Conservation (phyloP, 2,329 filamentous ascomycete species). For the Ilyonectria sp. region DNA sequence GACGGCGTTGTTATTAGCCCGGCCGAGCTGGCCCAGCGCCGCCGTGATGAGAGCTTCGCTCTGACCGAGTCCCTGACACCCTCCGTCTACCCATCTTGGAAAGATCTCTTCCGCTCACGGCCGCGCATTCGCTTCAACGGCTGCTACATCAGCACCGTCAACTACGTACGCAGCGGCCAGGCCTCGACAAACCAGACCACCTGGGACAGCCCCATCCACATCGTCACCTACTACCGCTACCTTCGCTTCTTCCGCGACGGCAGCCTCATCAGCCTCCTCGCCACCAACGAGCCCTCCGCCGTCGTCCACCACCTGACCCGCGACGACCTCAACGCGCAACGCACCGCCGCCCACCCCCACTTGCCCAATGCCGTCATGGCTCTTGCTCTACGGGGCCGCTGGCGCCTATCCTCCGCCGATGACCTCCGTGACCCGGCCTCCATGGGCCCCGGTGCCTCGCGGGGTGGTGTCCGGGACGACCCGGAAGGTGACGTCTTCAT, state of each 20-base stretch:
- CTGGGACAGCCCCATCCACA: slow-evolving; percentile 89
- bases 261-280: slow-evolving; percentile 83
- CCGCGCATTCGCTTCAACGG: slow-evolving; percentile 95
- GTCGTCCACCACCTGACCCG: slow-evolving; percentile 88
- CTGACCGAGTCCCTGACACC: slow-evolving; percentile 60
- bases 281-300: slow-evolving; percentile 85
- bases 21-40: slow-evolving; percentile 54
- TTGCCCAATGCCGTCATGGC: slow-evolving; percentile 73
- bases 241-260: slow-evolving; percentile 95
- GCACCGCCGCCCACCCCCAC: slow-evolving; percentile 49
- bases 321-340: slow-evolving; percentile 72
- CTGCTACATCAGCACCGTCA: slow-evolving; percentile 96
- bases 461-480: slow-evolving; percentile 43
- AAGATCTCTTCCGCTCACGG: slow-evolving; percentile 82
- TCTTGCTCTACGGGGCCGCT: slow-evolving; percentile 73
- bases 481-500: slow-evolving; percentile 80
- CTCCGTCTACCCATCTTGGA: slow-evolving; percentile 68
- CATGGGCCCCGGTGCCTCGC: not conserved
- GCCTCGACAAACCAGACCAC: slow-evolving; percentile 78
- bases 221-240: slow-evolving; percentile 98
- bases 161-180: slow-evolving; percentile 90
- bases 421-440: slow-evolving; percentile 50
- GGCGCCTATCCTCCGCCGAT: slow-evolving; percentile 61
- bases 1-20: slow-evolving; percentile 54
- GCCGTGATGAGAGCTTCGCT: slow-evolving; percentile 51